Percentiles rank a stretch among this genome's conserved stretches.
These are phyloP conservation scores for Hypoxylon perforatum DNA, from an alignment of 495 filamentous ascomycete species.

Conservation along the genomic window DNA sequence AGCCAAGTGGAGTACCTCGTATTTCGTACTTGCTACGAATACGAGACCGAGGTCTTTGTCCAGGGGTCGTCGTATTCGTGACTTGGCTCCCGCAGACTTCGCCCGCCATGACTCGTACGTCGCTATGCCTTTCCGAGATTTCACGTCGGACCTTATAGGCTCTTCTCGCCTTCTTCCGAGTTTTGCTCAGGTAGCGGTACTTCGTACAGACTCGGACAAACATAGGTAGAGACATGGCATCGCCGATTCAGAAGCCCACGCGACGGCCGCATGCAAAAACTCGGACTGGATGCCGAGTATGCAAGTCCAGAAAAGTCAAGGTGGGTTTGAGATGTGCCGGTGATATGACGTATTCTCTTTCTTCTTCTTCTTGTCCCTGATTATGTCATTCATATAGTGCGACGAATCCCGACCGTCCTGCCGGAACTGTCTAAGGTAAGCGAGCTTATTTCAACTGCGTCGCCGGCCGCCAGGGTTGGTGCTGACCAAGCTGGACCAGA, in stretches of 20 bases:
- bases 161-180: background rate
- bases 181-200: background rate
- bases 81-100: background rate
- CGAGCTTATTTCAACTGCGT: background rate
- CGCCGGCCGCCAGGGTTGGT: background rate
- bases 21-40: constrained; percentile 20
- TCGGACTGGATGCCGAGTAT: constrained; percentile 40
- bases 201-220: constrained; percentile 1
- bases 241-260: constrained; percentile 24
- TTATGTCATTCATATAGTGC: constrained; percentile 22
- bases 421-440: constrained; percentile 35
- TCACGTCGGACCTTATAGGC: constrained; percentile 18
- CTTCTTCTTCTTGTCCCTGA: constrained; percentile 7
- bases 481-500: constrained; percentile 20
- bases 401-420: constrained; percentile 38
- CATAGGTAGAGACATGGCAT: constrained; percentile 25
- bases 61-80: constrained; percentile 18
- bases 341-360: background rate
- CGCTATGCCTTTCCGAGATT: constrained; percentile 21
- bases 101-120: constrained; percentile 31
- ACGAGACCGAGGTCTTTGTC: constrained; percentile 8
- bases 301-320: constrained; percentile 40
- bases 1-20: background rate
- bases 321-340: constrained; percentile 15
- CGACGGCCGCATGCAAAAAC: constrained; percentile 39